Base-by-base conservation (phyloP, 2,329 filamentous ascomycete species). In the Aspergillus sp. region DNA sequence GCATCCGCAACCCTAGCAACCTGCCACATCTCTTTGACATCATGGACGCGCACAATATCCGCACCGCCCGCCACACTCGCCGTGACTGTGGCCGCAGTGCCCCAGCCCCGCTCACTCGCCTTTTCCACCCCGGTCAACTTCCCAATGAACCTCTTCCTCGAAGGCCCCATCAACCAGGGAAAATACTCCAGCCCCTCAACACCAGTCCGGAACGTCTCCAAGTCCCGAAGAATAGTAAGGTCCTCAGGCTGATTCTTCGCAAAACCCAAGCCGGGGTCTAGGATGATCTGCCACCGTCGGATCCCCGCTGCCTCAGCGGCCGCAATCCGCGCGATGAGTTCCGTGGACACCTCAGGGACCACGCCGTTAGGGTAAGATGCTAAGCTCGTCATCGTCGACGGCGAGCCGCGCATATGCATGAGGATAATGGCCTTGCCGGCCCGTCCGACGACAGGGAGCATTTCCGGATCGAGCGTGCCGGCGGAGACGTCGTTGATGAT, bases 401-500 rank as follows among this genome's bases (percentile, higher is more conserved):
- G 91, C 3, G 86, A 90, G 51, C 93, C 93, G 66, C 93, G 90
- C 90, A 95, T 96, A 77, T 97, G 93, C 91, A 96, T 96, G 52
- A 97, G 82, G 62, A 87, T 81, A 33, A 97, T 86, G 3, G 92
- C 91, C 66, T 88, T 91, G 37, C 90, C 88, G 0, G 95, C 82
- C 4, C 83, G 80, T 0, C 90, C 93, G 61, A 93, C 88, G 0
- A 90, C 92, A 14, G 86, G 68, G 0, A 99, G 84, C 92, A 99
- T 98, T 0, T 83, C 82, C 0, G 84, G 77, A 71, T 98, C 95
- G 51, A 96, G 80, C 4, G 80, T 71, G 3, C 95, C 95, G 1
- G 89, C 91, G 0, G 91, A 96, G 37, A 99, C 87, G 73, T 99
- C 95, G 76, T 99, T 99, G 77, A 99, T 86, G 62, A 99, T 90